A percentile compares a stretch with the other conserved stretches of the same genome.
phyloP scores from a whole-genome alignment of 257 asterid genomes.

The Coffea canephora region DNA sequence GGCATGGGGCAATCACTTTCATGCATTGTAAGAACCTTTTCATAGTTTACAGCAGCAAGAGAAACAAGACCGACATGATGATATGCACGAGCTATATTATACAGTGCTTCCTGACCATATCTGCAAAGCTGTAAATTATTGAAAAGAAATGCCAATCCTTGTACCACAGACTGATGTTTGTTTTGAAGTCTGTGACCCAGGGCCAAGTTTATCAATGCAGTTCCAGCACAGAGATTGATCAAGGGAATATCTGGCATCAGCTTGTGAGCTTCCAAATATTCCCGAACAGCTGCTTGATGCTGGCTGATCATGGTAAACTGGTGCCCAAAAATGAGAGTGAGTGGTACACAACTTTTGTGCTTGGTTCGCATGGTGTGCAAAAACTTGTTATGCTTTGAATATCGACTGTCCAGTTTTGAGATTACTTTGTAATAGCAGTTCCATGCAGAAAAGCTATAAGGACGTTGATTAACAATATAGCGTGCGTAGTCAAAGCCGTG shows the following conservation, averaged over 20 bases:
- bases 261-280: slow-evolving; percentile 73
- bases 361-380: slow-evolving; percentile 53
- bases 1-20: slow-evolving; percentile 64
- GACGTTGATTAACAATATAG: slow-evolving; percentile 55
- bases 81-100: slow-evolving; percentile 74
- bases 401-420: slow-evolving; percentile 39
- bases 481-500: slow-evolving; percentile 73
- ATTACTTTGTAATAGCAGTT: slow-evolving; percentile 79
- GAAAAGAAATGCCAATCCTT: slow-evolving; percentile 74
- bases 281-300: slow-evolving; percentile 80
- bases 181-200: slow-evolving; percentile 72
- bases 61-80: slow-evolving; percentile 79
- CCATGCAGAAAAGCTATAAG: slow-evolving; percentile 86
- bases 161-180: slow-evolving; percentile 75
- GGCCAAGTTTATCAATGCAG: slow-evolving; percentile 76
- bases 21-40: slow-evolving; percentile 52
- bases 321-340: slow-evolving; percentile 68
- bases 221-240: slow-evolving; percentile 80
- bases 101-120: slow-evolving; percentile 72
- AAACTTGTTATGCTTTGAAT: slow-evolving; percentile 59
- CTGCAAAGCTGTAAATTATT: slow-evolving; percentile 50
- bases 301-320: slow-evolving; percentile 73
- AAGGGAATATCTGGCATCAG: slow-evolving; percentile 70
- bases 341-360: slow-evolving; percentile 67
- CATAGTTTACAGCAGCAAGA: slow-evolving; percentile 61